Base-by-base conservation (phyloP, 2,329 filamentous ascomycete genomes). In the Venturia carpophila region DNA sequence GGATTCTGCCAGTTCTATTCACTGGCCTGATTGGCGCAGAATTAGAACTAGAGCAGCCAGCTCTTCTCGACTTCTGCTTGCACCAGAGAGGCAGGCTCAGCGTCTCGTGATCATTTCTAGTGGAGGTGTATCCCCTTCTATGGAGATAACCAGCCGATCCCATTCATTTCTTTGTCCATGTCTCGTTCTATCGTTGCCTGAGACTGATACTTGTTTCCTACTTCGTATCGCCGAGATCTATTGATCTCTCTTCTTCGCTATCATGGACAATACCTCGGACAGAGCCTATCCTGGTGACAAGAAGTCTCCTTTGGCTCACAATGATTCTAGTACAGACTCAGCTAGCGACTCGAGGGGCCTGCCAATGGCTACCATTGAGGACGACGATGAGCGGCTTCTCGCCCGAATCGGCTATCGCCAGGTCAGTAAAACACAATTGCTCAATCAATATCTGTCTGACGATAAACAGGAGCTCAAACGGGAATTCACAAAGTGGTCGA, bases 401-500 rank as follows among this genome's bases (percentile, higher is more conserved):
- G 83, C 83, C 65, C 80, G 82, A 64, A 86, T 87, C 70, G 84
- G 84, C 39, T 87, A 87, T 71, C 83, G 80, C 69, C 84, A 86
- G 74, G 84, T 86, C 74, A 65, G 75, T 66, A 24, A 19, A 24
- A 5, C 27, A 21, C 4, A 4, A 30, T 5, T 9, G 24, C 42
- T 30, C 21, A 21, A 27, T 3, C 10, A 10, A 13, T 15, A 27
- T 19, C 27, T 2, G 1, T 19, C 52, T 58, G 52, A 58, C 52
- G 13, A n/a, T 11, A 7, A 21, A 34, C 66, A 87, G 84, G 84
- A 87, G 71, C 71, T 87, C 34, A 79, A 79, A 69, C 79, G 85
- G 64, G 83, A 87, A 69, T 87, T 88, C 70, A 86, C 82, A 45
- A 84, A 83, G 79, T 87, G 84, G 84, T 87, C 84, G 4, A 87